Conservation (phyloP, 345 rosid species). For the Hevea brasiliensis region DNA sequence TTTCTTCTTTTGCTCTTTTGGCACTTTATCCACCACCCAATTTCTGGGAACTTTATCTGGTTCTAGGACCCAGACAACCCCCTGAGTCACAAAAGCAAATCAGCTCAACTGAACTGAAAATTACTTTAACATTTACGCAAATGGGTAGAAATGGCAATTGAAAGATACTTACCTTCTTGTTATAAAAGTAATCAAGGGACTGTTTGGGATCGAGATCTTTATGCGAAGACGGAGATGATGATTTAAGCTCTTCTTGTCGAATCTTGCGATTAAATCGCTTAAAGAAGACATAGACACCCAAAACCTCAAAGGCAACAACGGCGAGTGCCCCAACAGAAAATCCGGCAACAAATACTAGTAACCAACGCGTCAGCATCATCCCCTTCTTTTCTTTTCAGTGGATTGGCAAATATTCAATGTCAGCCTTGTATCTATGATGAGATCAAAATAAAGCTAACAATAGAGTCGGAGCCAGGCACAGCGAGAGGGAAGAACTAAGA, state of each 20-base stretch:
- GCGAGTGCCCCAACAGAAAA: slow-evolving; percentile 15
- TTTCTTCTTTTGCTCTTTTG: slow-evolving; percentile 62
- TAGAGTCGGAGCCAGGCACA: no score
- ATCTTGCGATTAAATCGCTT: slow-evolving; percentile 18
- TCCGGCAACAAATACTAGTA: slow-evolving; percentile 21
- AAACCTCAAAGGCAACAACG: slow-evolving; percentile 19
- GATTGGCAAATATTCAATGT: background rate
- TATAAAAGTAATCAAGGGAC: slow-evolving; percentile 17
- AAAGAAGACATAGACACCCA: slow-evolving; percentile 21
- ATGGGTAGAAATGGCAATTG: background rate
- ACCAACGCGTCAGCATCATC: slow-evolving; percentile 16
- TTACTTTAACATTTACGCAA: background rate
- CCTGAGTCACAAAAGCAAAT: slow-evolving; percentile 42
- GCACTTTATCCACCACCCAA: slow-evolving; percentile 40
- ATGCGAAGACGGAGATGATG: background rate
- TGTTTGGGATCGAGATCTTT: slow-evolving; percentile 22
- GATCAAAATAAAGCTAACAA: background rate
- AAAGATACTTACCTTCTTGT: slow-evolving; percentile 20
- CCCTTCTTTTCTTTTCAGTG: background rate
- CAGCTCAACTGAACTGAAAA: background rate
- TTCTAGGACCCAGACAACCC: slow-evolving; percentile 80
- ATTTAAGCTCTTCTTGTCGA: background rate
- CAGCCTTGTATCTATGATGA: background rate
- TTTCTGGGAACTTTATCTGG: slow-evolving; percentile 54
- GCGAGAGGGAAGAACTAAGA: no score